Evolutionary conservation across 768 basidiomycete species (phyloP), one percentile per base, ranked within the genome.

Genomic region (Hericium coralloides): DNA sequence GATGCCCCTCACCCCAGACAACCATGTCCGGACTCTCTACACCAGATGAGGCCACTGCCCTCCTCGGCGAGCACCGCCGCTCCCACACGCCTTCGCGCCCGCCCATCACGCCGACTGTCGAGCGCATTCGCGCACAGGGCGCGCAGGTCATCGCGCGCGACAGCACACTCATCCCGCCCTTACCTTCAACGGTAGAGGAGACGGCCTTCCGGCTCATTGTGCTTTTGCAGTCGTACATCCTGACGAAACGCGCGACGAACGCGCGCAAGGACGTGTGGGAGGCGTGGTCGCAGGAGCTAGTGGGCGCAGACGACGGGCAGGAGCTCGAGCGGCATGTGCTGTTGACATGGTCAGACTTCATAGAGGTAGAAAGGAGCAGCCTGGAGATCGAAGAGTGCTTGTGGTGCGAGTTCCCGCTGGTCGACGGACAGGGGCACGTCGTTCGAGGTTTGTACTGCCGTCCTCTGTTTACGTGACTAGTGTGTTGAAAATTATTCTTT

Each of bases 331-430:
- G 63, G 9, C 68, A 67, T 37, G 63, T 77, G 18, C 43, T 62
- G 4, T 61, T 63, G 8, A 55, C 75, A 2, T 82, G 80, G 80
- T 60, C 64, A 5, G 56, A 64, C 15, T 83, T 79, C 62, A 67
- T 83, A 10, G 59, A 66, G 15, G 72, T 70, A 18, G 72, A 73
- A 53, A 73, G 74, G 17, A 70, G 66, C 22, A 59, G 70, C 9
- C 64, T 62, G 22, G 76, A 82, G 54, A 69, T 84, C 17, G 72
- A 80, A 52, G 70, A 72, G 4, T 69, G 76, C 14, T 64, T 84
- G 25, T 84, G 82, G 82, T 68, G 70, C 5, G 56, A 65, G 10
- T 81, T 80, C 57, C 70, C 70, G 3, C 55, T 71, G 25, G 66
- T 71, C 49, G 66, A 71, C 14, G 64, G 59, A 1, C 57, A 55